Conservation (phyloP, 176 grass and related monocot genomes). For the Thinopyrum elongatum region DNA sequence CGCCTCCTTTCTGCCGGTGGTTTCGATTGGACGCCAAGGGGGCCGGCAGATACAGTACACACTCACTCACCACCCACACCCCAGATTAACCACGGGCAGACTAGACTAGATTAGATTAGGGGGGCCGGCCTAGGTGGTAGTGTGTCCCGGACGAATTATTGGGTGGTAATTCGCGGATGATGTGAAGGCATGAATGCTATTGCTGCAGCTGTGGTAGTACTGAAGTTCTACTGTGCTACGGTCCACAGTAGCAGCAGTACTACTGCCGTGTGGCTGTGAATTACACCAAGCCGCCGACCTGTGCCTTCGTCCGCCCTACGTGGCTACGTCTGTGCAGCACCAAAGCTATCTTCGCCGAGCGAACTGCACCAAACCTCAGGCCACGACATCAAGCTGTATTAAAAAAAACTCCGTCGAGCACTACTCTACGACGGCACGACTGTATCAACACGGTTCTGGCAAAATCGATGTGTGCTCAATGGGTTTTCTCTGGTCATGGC, state of each 20-base stretch:
- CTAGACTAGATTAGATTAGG: background rate
- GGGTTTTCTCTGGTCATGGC: no score
- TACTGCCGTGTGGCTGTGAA: background rate
- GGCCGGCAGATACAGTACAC: background rate
- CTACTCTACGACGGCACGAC: no score
- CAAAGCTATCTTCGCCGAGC: no score
- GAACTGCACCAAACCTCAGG: no score
- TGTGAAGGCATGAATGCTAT: background rate
- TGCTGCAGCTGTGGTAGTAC: background rate
- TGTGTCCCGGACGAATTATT: background rate
- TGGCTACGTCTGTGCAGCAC: no score
- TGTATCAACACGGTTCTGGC: no score
- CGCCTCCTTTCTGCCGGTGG: background rate
- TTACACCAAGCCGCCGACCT: no score
- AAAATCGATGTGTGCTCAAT: no score
- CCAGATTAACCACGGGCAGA: background rate
- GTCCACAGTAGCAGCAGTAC: background rate
- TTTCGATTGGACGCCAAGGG: slow-evolving; percentile 1
- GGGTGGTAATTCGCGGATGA: background rate
- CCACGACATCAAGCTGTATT: no score
- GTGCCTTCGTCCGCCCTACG: no score
- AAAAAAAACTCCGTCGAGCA: no score
- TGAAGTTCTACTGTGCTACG: background rate
- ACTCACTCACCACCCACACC: background rate
- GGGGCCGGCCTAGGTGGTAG: background rate